A percentile compares a stretch with the other conserved stretches of the same genome.
phyloP scores from a whole-genome alignment of 2,329 filamentous ascomycete species.

The Nigrospora osmanthi region DNA sequence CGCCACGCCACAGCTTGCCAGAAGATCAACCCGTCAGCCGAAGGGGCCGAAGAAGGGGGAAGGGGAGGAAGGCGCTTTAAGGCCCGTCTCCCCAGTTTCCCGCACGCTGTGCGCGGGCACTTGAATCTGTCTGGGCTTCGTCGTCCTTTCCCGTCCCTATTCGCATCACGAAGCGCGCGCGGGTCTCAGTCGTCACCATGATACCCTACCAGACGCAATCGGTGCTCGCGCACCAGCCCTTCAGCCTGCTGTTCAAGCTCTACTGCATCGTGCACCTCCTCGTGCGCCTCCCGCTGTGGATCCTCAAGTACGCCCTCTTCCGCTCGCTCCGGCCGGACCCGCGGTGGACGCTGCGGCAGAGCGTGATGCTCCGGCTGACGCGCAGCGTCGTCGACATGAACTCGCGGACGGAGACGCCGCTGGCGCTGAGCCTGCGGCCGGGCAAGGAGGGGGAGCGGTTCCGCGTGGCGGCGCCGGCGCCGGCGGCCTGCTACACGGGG shows the following conservation, averaged over 20 bases:
- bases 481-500: constrained; percentile 11
- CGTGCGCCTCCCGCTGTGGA: constrained; percentile 11
- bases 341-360: constrained; percentile 11
- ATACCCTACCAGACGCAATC: constrained; percentile 4
- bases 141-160: no score
- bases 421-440: constrained; percentile 3
- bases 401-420: constrained; percentile 4
- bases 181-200: constrained; percentile 11
- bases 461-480: constrained; percentile 7
- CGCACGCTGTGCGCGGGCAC: no score
- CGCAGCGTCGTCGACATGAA: constrained; percentile 1
- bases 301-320: constrained; percentile 8
- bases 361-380: constrained; percentile 6
- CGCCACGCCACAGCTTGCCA: no score
- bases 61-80: no score
- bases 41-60: no score
- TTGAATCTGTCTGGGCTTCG: no score
- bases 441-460: constrained; percentile 5
- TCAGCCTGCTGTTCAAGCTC: constrained; percentile 10
- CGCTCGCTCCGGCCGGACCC: constrained; percentile 7
- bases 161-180: no score
- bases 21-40: no score
- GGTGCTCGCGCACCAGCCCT: constrained; percentile 9
- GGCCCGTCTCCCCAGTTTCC: no score
- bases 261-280: constrained; percentile 6